Base-by-base conservation (phyloP, 495 filamentous ascomycete genomes). In the Daldinia decipiens region DNA sequence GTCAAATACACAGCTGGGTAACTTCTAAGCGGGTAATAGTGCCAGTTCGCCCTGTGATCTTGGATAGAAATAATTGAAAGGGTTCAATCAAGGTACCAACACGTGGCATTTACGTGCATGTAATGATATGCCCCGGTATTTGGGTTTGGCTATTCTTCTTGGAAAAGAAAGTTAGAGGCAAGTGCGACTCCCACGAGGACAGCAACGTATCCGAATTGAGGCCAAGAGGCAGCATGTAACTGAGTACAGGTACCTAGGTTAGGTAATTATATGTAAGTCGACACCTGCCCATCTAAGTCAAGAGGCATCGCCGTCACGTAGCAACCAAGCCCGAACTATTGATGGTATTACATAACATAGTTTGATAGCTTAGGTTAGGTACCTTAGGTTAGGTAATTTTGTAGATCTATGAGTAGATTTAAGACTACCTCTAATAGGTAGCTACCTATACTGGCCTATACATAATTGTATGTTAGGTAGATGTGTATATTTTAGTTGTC, bases 181-280 rank as follows among this genome's bases (percentile, higher is more conserved):
- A 47, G 19, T 47, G 43, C 19, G 9, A 21, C 12, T 21, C 43
- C 43, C n/a, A 5, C 4, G 9, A 47, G 11, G 7, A 47, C 43
- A 19, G 43, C 43, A 47, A 47, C 17, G 12, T 8, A 47, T 47
- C 43, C 43, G 43, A 47, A 36, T 13, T 13, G 11, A 9, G 9
- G 43, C 43, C 3, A 47, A 47, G 43, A 47, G 24, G 43, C 43
- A 47, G 43, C 19, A 24, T 21, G 43, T 24, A 47, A 3, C 19
- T 47, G 8, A 34, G 32, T 34, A 34, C 32, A 34, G 11, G 32
- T 34, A 34, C 32, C 17, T 21, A 21, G 17, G 43, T 47, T 47
- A 47, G 43, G 19, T 47, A 47, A 47, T 47, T 47, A 47, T 47
- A 47, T 47, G 43, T 47, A 47, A 47, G 43, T 47, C 43, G 19